Base-by-base conservation (phyloP, 2,329 filamentous ascomycete species). In the Nemania sp. region DNA sequence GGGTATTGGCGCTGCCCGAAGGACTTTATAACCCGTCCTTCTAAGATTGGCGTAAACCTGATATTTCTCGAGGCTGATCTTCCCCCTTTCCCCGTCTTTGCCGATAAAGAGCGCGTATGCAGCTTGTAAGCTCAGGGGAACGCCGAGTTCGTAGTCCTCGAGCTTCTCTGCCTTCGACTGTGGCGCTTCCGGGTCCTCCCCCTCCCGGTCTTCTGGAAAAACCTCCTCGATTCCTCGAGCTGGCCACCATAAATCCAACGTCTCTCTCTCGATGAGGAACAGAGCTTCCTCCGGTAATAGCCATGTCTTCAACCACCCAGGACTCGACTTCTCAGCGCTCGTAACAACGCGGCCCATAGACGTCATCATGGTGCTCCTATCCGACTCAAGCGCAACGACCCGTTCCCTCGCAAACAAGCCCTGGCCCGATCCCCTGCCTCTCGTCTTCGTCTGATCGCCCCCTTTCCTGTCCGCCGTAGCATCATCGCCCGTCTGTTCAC, bases 121-220 rank as follows among this genome's bases (percentile, higher is more conserved):
- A 5, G 92, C 94, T 79, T 98, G 93, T 45, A 98, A 82, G 79
- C 93, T 97, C 84, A 99, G 90, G 0, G 95, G 94, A n/a, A 96
- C 79, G 0, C 91, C 92, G 3, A 86, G 81, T 6, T 89, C 87
- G 66, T 86, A 85, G 41, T 89, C 88, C 35, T 73, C 75, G 68
- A 20, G 75, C 74, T 20, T 62, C 63, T 58, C 53, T 45, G 52
- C 58, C 1, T 72, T 66, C 0, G 71, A 73, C 11, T 51, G 75
- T 15, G 77, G 77, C 2, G 74, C 75, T 4, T 67, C 75, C 1
- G 76, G 74, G 24, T 77, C 77, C 59, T 76, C 72, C n/a, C n/a
- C n/a, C n/a, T n/a, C n/a, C n/a, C n/a, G n/a, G 26, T 53, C 60
- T 26, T 51, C 52, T 8, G 72, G 73, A 20, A 75, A 79, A 2